These are phyloP conservation scores for Hymenoscyphus fraxineus DNA, from an alignment of 2,329 filamentous ascomycete genomes.

Conservation along the genomic window DNA sequence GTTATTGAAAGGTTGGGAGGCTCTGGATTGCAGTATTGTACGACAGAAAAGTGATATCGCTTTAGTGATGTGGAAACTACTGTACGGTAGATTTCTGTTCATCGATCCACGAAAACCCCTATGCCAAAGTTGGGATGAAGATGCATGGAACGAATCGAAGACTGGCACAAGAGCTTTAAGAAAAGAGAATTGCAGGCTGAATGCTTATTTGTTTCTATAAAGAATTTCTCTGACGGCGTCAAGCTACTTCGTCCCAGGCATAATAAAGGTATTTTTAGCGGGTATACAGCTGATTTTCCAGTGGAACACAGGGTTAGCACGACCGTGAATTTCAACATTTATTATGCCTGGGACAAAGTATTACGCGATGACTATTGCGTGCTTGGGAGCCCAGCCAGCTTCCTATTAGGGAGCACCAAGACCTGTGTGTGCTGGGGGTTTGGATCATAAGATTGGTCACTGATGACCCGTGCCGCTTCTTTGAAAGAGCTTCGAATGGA, in stretches of 20 bases:
- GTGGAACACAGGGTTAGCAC: too few relatives aligned
- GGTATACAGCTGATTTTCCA: too few relatives aligned
- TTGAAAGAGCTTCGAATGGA: too few relatives aligned
- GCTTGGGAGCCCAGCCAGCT: neutral
- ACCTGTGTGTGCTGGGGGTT: too few relatives aligned
- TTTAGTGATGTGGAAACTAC: neutral
- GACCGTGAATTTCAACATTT: too few relatives aligned
- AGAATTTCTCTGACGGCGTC: neutral
- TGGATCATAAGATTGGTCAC: too few relatives aligned
- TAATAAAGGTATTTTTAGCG: too few relatives aligned
- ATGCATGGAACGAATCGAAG: neutral
- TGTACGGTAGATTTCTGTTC: neutral
- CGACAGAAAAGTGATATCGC: neutral
- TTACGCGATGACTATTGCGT: slow-evolving; percentile 9
- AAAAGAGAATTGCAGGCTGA: neutral
- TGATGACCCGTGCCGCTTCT: too few relatives aligned
- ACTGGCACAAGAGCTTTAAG: neutral
- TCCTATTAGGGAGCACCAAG: too few relatives aligned
- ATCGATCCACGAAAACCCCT: neutral
- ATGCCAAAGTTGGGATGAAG: neutral
- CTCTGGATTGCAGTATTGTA: neutral
- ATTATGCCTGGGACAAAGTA: too few relatives aligned
- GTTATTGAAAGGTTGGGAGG: neutral
- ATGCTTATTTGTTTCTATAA: neutral
- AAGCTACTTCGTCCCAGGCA: too few relatives aligned